Evolutionary conservation across 768 basidiomycete genomes (phyloP).

Genomic region (Rubroboletus satanas): DNA sequence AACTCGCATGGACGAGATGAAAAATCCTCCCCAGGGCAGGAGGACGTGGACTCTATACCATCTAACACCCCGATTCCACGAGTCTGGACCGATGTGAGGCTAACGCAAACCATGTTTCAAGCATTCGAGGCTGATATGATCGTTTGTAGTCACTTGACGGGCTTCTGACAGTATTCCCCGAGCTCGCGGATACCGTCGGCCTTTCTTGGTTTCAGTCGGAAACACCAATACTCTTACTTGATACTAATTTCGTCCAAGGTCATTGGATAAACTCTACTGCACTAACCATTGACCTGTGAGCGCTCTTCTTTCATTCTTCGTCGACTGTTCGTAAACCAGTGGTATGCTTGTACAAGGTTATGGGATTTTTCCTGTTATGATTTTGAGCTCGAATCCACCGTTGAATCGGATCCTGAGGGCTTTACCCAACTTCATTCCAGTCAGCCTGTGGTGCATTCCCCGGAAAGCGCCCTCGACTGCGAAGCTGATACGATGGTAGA

Average conservation of each 20-base stretch:
- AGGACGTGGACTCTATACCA: not conserved
- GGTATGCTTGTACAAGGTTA: conserved; percentile 4
- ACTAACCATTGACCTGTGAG: conserved; percentile 24
- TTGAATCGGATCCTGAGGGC: not conserved
- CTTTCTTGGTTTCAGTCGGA: conserved; percentile 29
- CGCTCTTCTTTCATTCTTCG: not conserved
- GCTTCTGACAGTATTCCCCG: conserved; percentile 22
- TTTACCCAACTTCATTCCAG: not conserved
- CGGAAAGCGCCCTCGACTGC: not conserved
- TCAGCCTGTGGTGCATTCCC: not conserved
- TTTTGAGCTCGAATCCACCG: conserved; percentile 17
- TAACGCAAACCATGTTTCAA: not conserved
- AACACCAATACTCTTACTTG: conserved; percentile 25
- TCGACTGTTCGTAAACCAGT: not conserved
- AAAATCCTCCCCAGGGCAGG: not conserved
- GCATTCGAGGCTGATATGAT: not conserved
- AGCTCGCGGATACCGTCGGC: conserved; percentile 20
- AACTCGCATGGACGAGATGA: not conserved
- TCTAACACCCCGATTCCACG: conserved; percentile 14
- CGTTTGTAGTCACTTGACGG: conserved; percentile 20
- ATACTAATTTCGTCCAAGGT: conserved; percentile 3
- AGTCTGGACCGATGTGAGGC: conserved; percentile 29
- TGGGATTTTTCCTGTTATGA: conserved; percentile 25
- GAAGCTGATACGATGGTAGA: conserved; percentile 12
- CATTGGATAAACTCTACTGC: conserved; percentile 20